phyloP scores from a whole-genome alignment of 179 eudicot species.

The Drosera spatulata region DNA sequence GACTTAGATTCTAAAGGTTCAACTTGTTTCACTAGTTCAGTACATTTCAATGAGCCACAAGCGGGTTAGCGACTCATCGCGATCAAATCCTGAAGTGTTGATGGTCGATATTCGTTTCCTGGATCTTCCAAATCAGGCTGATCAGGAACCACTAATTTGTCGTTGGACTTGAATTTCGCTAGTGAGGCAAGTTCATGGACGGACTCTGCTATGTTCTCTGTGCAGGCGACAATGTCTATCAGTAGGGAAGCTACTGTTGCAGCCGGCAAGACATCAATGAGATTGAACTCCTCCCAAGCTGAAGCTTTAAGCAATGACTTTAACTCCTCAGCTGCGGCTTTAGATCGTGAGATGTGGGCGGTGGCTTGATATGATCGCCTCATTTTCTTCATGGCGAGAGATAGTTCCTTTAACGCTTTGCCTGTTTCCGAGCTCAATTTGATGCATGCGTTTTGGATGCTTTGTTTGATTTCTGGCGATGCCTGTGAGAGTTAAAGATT shows the following conservation, averaged over 20 bases:
- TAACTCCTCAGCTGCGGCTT: constrained; percentile 18
- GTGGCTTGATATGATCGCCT: constrained; percentile 10
- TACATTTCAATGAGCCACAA: no score
- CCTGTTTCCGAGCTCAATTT: constrained; percentile 24
- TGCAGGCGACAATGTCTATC: neutral
- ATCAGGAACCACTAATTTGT: neutral
- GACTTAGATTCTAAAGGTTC: no score
- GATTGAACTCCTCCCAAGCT: constrained; percentile 5
- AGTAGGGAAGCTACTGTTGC: constrained; percentile 25
- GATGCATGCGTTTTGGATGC: constrained; percentile 20
- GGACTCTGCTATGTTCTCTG: constrained; percentile 22
- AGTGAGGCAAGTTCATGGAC: constrained; percentile 20
- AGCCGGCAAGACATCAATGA: constrained; percentile 18
- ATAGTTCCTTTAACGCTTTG: constrained; percentile 21
- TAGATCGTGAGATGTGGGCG: constrained; percentile 15
- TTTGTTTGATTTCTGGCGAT: constrained; percentile 8
- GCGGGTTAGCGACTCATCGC: no score
- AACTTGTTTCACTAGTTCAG: no score
- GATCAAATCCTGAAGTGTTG: no score
- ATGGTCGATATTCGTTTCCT: no score
- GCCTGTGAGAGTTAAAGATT: constrained; percentile 6
- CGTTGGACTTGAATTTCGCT: constrained; percentile 16
- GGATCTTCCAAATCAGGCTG: neutral
- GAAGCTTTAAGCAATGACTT: constrained; percentile 11
- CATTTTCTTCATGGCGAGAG: constrained; percentile 19